Evolutionary conservation across 495 filamentous ascomycete species (phyloP), one percentile per base, ranked within the genome.

Genomic region (Penicillium macrosclerotiorum): DNA sequence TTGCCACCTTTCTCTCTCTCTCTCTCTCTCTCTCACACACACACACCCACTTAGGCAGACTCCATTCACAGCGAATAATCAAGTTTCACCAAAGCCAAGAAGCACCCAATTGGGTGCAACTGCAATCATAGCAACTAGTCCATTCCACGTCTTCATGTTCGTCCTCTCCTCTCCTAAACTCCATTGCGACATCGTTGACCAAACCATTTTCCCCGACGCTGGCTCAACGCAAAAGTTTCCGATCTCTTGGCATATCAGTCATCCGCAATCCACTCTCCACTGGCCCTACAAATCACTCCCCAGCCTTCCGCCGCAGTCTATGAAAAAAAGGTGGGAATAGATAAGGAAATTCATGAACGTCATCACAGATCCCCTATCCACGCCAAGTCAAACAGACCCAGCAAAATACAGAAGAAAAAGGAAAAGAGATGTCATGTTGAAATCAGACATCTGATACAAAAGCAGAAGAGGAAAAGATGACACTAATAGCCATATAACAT

Each of bases 331-430:
- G 29, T n/a, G n/a, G 30, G 51, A 32, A 37, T 40, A 54, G 40
- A 59, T 50, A 63, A 67, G 51, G 52, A 65, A 67, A 70, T 61
- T 72, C 68, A 65, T 70, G 65, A n/a, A 65, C 65, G 48, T 68
- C 65, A 59, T 69, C 67, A 67, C 50, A 57, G 52, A 45, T 51
- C 46, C 57, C 54, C 54, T 51, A 31, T 57, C 42, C 59, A 62
- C 47, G 49, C 42, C 63, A 54, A 27, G 43, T 52, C 55, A 50
- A 49, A 31, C 9, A n/a, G 41, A 38, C 25, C 37, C 24, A 42
- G 34, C 29, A 47, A 54, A 51, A 27, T 24, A 51, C 29, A 49
- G 36, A 44, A 56, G 43, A 41, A 32, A 37, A 48, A 52, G 49
- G 29, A 8, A 31, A 3, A 22, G 5, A 44, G n/a, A 37, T 37